Percentiles rank a stretch among this genome's conserved stretches.
phyloP scores from a whole-genome alignment of 2,329 filamentous ascomycete genomes.

The Periconia digitata region DNA sequence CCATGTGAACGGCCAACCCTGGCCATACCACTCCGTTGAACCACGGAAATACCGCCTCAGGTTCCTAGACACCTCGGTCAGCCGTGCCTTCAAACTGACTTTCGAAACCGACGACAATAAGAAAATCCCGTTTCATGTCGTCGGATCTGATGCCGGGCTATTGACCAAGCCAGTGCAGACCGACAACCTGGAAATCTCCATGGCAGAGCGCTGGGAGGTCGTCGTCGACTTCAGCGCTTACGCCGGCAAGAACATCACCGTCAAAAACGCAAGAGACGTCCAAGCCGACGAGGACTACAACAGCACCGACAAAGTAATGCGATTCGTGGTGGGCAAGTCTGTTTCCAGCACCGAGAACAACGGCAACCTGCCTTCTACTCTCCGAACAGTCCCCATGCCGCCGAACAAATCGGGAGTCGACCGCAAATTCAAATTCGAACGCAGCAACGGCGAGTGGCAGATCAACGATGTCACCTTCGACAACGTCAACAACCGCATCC shows the following conservation, averaged over 20 bases:
- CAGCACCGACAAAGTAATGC: constrained; percentile 47
- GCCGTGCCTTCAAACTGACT: constrained; percentile 53
- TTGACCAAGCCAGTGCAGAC: constrained; percentile 47
- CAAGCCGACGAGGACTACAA: constrained; percentile 55
- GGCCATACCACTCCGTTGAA: constrained; percentile 61
- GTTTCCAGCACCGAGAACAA: constrained; percentile 23
- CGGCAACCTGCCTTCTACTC: constrained; percentile 28
- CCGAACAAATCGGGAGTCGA: constrained; percentile 32
- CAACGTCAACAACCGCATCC: constrained; percentile 32
- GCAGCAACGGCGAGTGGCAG: constrained; percentile 31
- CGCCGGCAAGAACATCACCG: constrained; percentile 53
- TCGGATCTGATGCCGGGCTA: constrained; percentile 55
- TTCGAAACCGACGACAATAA: constrained; percentile 44
- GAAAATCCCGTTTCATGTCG: constrained; percentile 54
- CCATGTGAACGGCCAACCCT: constrained; percentile 62
- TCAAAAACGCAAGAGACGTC: constrained; percentile 50
- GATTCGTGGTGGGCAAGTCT: constrained; percentile 50
- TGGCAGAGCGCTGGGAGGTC: constrained; percentile 62
- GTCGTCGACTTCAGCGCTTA: constrained; percentile 59
- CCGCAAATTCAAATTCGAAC: constrained; percentile 36
- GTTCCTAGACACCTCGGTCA: constrained; percentile 50
- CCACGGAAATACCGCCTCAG: constrained; percentile 63
- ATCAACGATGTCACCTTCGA: constrained; percentile 37
- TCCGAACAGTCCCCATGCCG: constrained; percentile 37
- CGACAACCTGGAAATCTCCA: constrained; percentile 51